Evolutionary conservation across 495 filamentous ascomycete species (phyloP), one percentile per base, ranked within the genome.

Genomic region (Bryoglossum gracile): DNA sequence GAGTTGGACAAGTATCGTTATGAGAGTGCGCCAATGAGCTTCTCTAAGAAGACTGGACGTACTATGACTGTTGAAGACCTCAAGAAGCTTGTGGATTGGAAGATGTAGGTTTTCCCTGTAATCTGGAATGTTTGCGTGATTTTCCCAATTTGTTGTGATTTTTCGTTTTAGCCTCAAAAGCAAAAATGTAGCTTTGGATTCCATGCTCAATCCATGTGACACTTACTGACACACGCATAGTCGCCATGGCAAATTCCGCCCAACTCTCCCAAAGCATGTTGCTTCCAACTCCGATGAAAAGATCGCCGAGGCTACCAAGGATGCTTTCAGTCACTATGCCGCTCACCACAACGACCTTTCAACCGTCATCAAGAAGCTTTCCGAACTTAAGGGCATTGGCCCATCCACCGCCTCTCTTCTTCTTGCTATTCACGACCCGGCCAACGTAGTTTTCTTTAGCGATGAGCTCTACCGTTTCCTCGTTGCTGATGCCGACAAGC

Each of bases 381-480:
- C 73, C 14, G 58, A 41, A 8, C 57, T 78, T 33, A 72, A 62
- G 43, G 86, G 85, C 34, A 74, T 89, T 40, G 86, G 86, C 0
- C 78, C 80, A 21, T 84, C 86, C 5, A 88, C 85, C 0, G 84
- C 82, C 0, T 87, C 83, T 2, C 67, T 91, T 19, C 64, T 89
- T 2, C 70, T 89, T 2, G 76, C 82, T 0, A 71, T 81, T 3
- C 70, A 72, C 44, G 74, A 81, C n/a, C 65, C 72, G 0, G 58
- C 67, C 0, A 65, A 72, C 16, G 68, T 82, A 9, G 77, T 85
- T 1, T 91, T 89, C 62, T 89, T 86, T 65, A 83, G 81, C 22
- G 86, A 91, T 54, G 84, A 89, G 65, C 67, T 78, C 17, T 89
- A 77, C 60, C 70, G 79, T 48, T 89, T 82, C 82, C 56, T 84